Percentiles rank a stretch among this genome's conserved stretches.
These are phyloP conservation scores for Microcyclosporella mali DNA, from an alignment of 2,329 filamentous ascomycete species.

Conservation along the genomic window DNA sequence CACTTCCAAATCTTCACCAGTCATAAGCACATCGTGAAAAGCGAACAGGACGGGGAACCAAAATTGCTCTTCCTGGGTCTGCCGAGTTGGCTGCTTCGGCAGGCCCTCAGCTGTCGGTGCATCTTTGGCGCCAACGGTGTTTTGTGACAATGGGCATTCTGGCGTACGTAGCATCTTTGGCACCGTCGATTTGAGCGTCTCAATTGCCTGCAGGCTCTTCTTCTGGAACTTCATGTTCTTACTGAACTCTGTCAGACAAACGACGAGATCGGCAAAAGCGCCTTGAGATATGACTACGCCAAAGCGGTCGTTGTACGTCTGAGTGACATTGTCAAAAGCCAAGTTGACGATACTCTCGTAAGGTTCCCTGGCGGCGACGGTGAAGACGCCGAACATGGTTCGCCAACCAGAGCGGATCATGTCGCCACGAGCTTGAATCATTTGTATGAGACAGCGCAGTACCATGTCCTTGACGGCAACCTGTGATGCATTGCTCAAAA, in stretches of 20 bases:
- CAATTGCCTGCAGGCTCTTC: conserved; percentile 93
- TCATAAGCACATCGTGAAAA: conserved; percentile 99
- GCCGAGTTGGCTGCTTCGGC: conserved; percentile 62
- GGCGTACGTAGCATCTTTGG: conserved; percentile 92
- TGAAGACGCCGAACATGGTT: conserved; percentile 99
- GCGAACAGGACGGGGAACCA: conserved; percentile 98
- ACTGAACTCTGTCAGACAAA: conserved; percentile 95
- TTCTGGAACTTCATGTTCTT: conserved; percentile 99
- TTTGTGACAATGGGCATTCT: conserved; percentile 81
- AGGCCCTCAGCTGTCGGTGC: conserved; percentile 46
- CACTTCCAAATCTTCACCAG: conserved; percentile 94
- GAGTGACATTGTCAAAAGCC: conserved; percentile 91
- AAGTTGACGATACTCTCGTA: conserved; percentile 95
- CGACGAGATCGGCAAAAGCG: conserved; percentile 91
- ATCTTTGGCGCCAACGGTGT: conserved; percentile 41
- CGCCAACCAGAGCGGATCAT: conserved; percentile 98
- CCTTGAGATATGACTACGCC: conserved; percentile 94
- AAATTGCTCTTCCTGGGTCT: conserved; percentile 91
- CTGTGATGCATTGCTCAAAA: conserved; percentile 86
- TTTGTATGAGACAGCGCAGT: conserved; percentile 89
- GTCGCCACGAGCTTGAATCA: conserved; percentile 95
- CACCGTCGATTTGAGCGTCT: conserved; percentile 87
- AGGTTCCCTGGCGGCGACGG: conserved; percentile 84
- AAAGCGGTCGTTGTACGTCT: conserved; percentile 92
- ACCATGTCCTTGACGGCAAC: conserved; percentile 97